Evolutionary conservation across 345 rosid species (phyloP).

Genomic region (Cochlearia excelsa): DNA sequence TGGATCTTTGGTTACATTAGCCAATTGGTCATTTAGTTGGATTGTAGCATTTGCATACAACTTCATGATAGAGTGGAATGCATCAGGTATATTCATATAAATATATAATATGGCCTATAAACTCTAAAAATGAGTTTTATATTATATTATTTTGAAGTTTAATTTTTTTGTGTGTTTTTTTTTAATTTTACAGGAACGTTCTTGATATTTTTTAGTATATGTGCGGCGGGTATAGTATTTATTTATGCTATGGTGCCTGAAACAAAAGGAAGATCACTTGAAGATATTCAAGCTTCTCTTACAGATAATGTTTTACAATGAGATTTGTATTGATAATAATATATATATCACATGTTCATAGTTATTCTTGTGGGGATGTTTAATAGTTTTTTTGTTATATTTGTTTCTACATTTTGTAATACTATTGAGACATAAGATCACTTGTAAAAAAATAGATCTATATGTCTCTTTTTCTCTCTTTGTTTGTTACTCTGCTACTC

Average conservation of each 20-base stretch:
- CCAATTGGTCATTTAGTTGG: conserved; percentile 47
- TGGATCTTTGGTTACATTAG: conserved; percentile 48
- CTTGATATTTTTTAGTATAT: conserved; percentile 38
- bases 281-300: conserved; percentile 48
- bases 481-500: too few relatives aligned
- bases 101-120: background rate
- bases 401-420: too few relatives aligned
- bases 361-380: background rate
- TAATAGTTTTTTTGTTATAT: too few relatives aligned
- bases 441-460: background rate
- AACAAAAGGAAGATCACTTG: conserved; percentile 53
- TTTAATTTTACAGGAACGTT: conserved; percentile 43
- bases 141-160: background rate
- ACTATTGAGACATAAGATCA: background rate
- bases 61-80: conserved; percentile 51
- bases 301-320: conserved; percentile 21
- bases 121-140: too few relatives aligned
- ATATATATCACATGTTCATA: background rate
- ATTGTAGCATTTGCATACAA: conserved; percentile 48
- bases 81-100: conserved; percentile 38
- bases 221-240: conserved; percentile 31
- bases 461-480: too few relatives aligned
- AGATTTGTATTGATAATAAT: background rate
- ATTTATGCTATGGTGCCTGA: conserved; percentile 50
- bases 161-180: too few relatives aligned